A percentile compares a stretch with the other conserved stretches of the same genome.
Conservation (phyloP, 164 flowering plant genomes). For the Tetracentron sinense region DNA sequence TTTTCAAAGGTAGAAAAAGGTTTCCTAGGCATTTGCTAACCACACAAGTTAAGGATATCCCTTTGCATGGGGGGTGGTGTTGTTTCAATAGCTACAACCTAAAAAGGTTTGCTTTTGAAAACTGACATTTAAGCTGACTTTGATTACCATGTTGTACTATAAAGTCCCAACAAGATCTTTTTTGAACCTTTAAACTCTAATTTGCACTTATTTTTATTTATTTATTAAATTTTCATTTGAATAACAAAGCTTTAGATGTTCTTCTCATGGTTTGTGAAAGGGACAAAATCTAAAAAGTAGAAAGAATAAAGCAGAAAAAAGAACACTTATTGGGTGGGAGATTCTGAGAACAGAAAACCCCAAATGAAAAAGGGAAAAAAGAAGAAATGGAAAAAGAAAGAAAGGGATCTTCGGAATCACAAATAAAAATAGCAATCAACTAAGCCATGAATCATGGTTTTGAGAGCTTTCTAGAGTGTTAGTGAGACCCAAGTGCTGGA, state of each 20-base stretch:
- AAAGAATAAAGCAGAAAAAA: neutral
- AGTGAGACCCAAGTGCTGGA: neutral
- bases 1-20: neutral
- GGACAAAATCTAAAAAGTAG: slow-evolving; percentile 8
- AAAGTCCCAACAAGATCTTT: slow-evolving; percentile 23
- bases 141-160: neutral
- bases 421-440: neutral
- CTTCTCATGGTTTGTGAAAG: slow-evolving; percentile 1
- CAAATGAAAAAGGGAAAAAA: neutral
- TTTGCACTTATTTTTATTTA: neutral
- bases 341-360: slow-evolving; percentile 10
- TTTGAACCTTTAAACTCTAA: slow-evolving; percentile 15
- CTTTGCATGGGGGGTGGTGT: neutral
- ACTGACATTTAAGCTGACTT: slow-evolving; percentile 10
- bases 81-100: neutral
- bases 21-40: neutral
- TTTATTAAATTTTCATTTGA: too few relatives aligned
- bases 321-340: slow-evolving; percentile 13
- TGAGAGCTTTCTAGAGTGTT: neutral
- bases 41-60: slow-evolving; percentile 3
- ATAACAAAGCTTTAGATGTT: neutral
- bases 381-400: slow-evolving; percentile 2
- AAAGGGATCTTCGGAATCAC: slow-evolving; percentile 16
- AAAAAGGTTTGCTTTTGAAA: slow-evolving; percentile 4
- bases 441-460: slow-evolving; percentile 4